A percentile compares a stretch with the other conserved stretches of the same genome.
These are phyloP conservation scores for Linum trigynum DNA, from an alignment of 345 rosid species.

Conservation along the genomic window DNA sequence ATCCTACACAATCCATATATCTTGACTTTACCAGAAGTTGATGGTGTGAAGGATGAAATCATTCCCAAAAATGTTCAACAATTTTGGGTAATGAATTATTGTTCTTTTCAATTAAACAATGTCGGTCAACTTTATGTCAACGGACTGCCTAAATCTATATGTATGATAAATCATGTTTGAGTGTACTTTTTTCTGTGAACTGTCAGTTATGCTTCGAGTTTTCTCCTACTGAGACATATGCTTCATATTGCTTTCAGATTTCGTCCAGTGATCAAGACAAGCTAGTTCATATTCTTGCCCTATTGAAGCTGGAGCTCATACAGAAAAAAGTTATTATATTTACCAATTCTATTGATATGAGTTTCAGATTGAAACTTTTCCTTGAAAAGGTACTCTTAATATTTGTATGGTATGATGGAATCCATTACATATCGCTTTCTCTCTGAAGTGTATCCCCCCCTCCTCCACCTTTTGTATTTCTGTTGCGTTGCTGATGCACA, in stretches of 20 bases:
- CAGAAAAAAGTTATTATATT: slow-evolving; percentile 74
- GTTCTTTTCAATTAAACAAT: too few relatives aligned
- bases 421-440: not conserved
- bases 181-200: too few relatives aligned
- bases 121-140: too few relatives aligned
- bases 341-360: slow-evolving; percentile 70
- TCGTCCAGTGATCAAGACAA: slow-evolving; percentile 63
- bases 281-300: slow-evolving; percentile 59
- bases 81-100: slow-evolving; percentile 50
- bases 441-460: not conserved
- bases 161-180: too few relatives aligned
- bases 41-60: slow-evolving; percentile 54
- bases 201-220: too few relatives aligned
- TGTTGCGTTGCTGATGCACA: not conserved
- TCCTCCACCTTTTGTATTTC: not conserved
- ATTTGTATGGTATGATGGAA: too few relatives aligned
- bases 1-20: slow-evolving; percentile 73
- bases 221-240: not conserved
- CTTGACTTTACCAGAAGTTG: slow-evolving; percentile 68
- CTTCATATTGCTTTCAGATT: slow-evolving; percentile 29
- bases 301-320: slow-evolving; percentile 71
- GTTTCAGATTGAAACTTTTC: slow-evolving; percentile 71
- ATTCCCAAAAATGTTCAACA: slow-evolving; percentile 88
- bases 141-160: too few relatives aligned
- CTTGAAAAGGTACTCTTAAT: slow-evolving; percentile 60